Evolutionary conservation across 768 basidiomycete species (phyloP).

Genomic region (Collybia sp.): DNA sequence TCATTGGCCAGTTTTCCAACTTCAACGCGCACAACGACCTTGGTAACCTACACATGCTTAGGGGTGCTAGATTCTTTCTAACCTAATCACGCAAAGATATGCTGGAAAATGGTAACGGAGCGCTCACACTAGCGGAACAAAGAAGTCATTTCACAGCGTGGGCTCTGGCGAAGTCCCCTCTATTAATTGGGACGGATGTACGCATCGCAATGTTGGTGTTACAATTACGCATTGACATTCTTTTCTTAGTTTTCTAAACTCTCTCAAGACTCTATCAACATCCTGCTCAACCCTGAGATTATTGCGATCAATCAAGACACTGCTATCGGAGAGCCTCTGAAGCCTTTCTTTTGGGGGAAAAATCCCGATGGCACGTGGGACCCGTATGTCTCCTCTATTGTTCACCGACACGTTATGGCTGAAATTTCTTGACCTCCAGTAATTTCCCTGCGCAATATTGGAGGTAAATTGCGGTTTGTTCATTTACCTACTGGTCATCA

Average conservation of each 20-base stretch:
- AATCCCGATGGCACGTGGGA: slow-evolving; percentile 35
- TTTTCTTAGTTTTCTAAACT: slow-evolving; percentile 12
- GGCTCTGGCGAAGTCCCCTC: slow-evolving; percentile 51
- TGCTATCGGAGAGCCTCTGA: slow-evolving; percentile 40
- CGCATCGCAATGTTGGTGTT: slow-evolving; percentile 6
- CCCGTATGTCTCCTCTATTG: slow-evolving; percentile 11
- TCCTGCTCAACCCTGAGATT: slow-evolving; percentile 46
- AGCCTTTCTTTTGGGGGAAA: slow-evolving; percentile 55
- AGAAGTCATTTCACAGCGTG: slow-evolving; percentile 54
- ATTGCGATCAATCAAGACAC: slow-evolving; percentile 56
- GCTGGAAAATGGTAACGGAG: slow-evolving; percentile 42
- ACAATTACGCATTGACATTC: background rate
- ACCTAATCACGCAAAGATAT: slow-evolving; percentile 9
- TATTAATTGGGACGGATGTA: slow-evolving; percentile 46
- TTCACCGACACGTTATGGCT: slow-evolving; percentile 15
- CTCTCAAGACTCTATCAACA: slow-evolving; percentile 32
- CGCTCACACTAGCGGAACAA: slow-evolving; percentile 41
- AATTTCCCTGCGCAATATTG: slow-evolving; percentile 52
- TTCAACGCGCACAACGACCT: slow-evolving; percentile 50
- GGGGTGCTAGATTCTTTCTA: background rate
- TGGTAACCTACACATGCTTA: slow-evolving; percentile 18
- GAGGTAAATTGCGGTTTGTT: slow-evolving; percentile 29
- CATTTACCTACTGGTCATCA: background rate
- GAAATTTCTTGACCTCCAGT: slow-evolving; percentile 30
- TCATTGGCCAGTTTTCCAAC: slow-evolving; percentile 22